These are phyloP conservation scores for Cyberlindnera sargentensis DNA, from an alignment of 805 yeast genomes.

Conservation along the genomic window DNA sequence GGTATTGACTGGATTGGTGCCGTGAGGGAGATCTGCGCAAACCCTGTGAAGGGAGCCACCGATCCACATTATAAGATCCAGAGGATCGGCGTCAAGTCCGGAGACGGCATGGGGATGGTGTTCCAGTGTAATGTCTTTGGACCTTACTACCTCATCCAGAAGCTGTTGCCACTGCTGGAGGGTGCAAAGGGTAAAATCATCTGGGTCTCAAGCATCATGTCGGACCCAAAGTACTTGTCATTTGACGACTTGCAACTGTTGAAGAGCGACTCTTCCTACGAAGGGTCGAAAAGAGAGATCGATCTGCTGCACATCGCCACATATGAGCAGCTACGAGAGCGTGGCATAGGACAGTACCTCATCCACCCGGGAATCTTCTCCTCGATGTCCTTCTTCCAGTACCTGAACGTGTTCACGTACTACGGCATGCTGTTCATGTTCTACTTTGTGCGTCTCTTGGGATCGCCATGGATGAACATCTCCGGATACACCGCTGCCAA, in stretches of 20 bases:
- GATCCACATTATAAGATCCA: conserved; percentile 83
- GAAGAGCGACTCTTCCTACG: conserved; percentile 64
- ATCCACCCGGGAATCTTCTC: conserved; percentile 94
- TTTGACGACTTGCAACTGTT: conserved; percentile 69
- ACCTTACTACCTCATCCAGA: conserved; percentile 78
- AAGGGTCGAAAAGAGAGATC: conserved; percentile 83
- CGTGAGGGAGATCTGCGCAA: conserved; percentile 50
- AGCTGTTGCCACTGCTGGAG: conserved; percentile 46
- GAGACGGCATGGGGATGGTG: conserved; percentile 77
- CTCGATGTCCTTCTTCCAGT: conserved; percentile 71
- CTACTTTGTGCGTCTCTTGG: conserved; percentile 72
- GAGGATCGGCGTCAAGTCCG: conserved; percentile 64
- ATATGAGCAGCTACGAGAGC: conserved; percentile 40
- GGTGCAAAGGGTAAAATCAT: conserved; percentile 56
- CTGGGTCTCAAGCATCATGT: conserved; percentile 85
- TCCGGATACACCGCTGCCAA: conserved; percentile 86
- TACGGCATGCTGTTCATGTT: conserved; percentile 83
- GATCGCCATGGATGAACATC: conserved; percentile 86
- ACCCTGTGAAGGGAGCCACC: conserved; percentile 81
- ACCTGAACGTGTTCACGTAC: conserved; percentile 69
- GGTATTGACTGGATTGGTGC: conserved; percentile 89
- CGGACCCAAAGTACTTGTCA: conserved; percentile 67
- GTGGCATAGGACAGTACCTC: conserved; percentile 64
- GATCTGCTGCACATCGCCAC: conserved; percentile 78
- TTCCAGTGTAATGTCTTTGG: conserved; percentile 97